Evolutionary conservation across 495 filamentous ascomycete genomes (phyloP), one percentile per base, ranked within the genome.

Genomic region (Penicillium macrosclerotiorum): DNA sequence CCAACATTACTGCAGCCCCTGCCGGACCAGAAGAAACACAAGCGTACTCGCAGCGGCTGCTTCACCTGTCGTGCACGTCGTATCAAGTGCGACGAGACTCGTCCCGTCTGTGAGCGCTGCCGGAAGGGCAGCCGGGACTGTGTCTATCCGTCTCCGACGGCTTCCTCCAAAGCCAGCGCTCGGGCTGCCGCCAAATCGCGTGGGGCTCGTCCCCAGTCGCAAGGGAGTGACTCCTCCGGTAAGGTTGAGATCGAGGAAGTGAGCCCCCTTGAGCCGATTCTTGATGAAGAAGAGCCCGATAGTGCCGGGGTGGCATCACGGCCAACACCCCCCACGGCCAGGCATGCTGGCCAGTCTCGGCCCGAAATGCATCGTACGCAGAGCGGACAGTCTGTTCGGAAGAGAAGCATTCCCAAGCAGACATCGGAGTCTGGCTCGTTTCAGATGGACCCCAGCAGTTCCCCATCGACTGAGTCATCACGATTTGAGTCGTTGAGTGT

Each of bases 41-140:
- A 91, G 37, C 83, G 93, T 49, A 96, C 93, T 34, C 77, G 93
- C 51, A 95, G 88, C 45, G 93, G 93, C 25, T 98, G 93, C 69
- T 95, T 86, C 66, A 98, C 93, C 11, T 98, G 93, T 62, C 81
- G 93, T 56, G 80, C 82, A 46, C 79, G 93, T 34, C 77, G 93
- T 52, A 90, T 98, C 44, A 98, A 98, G 81, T 96, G 89, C 62
- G 89, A 95, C 56, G 92, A 95, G 62, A 76, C 69, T 24, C 90
- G 82, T 57, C 93, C 93, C 17, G 68, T 88, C 25, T 98, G 93
- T 64, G 90, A 97, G 62, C 75, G 89, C 53, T 95, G 90, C 63
- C 80, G 81, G 42, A 96, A 95, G 65, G 90, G 89, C 25, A 85
- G 79, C 48, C 76, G 90, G 61, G 88, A 90, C 25, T 96, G 90